Evolutionary conservation across 805 yeast species (phyloP).

Genomic region (Komagataella phaffii): DNA sequence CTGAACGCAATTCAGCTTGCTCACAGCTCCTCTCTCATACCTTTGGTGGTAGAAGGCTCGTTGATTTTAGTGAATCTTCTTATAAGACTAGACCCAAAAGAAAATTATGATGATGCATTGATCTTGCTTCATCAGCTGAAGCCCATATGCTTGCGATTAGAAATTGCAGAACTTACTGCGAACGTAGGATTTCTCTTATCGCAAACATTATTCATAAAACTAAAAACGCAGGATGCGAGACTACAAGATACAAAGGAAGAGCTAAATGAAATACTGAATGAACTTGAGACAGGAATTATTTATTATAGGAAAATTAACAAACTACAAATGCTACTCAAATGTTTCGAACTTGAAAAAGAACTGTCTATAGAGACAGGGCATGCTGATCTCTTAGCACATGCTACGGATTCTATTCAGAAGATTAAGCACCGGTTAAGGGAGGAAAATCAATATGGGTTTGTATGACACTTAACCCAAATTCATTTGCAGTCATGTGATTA

Average conservation of each 20-base stretch:
- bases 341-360: slow-evolving; percentile 24
- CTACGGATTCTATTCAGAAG: slow-evolving; percentile 15
- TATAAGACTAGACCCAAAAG: slow-evolving; percentile 17
- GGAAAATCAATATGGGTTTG: slow-evolving; percentile 8
- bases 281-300: slow-evolving; percentile 26
- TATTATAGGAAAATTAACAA: slow-evolving; percentile 28
- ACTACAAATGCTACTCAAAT: slow-evolving; percentile 22
- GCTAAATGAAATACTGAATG: slow-evolving; percentile 21
- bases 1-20: slow-evolving; percentile 37
- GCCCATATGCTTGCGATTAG: slow-evolving; percentile 29
- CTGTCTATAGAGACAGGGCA: slow-evolving; percentile 20
- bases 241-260: neutral
- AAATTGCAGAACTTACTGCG: slow-evolving; percentile 24
- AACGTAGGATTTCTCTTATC: slow-evolving; percentile 22
- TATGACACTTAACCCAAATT: neutral
- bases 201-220: slow-evolving; percentile 9
- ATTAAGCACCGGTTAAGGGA: slow-evolving; percentile 16
- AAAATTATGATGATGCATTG: slow-evolving; percentile 27
- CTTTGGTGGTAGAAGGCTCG: slow-evolving; percentile 30
- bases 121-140: slow-evolving; percentile 24
- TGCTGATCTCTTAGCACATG: slow-evolving; percentile 18
- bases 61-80: slow-evolving; percentile 31
- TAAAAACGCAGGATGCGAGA: slow-evolving; percentile 5
- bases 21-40: slow-evolving; percentile 27
- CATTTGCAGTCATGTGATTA: neutral